These are phyloP conservation scores for Osmozyma mogii DNA, from an alignment of 805 yeast species.

Conservation along the genomic window DNA sequence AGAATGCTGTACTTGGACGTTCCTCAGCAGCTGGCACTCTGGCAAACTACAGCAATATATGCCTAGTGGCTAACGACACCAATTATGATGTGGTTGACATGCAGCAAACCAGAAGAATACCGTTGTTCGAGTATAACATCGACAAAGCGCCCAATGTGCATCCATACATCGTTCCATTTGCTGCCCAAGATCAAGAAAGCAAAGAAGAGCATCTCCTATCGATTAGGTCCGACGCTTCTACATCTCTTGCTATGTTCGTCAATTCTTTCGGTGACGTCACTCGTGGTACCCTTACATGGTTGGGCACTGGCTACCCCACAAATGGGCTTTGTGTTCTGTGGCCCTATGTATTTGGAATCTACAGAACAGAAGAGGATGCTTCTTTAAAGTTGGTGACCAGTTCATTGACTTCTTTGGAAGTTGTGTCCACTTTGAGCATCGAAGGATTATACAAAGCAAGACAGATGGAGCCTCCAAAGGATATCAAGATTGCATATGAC, in stretches of 20 bases:
- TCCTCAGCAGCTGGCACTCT: slow-evolving; percentile 20
- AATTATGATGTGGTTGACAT: slow-evolving; percentile 32
- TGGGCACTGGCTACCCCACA: slow-evolving; percentile 26
- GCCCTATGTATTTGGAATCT: slow-evolving; percentile 30
- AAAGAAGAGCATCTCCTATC: slow-evolving; percentile 27
- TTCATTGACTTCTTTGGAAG: slow-evolving; percentile 19
- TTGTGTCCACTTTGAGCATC: slow-evolving; percentile 5
- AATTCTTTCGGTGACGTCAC: slow-evolving; percentile 32
- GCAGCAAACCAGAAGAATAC: slow-evolving; percentile 23
- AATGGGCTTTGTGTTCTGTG: slow-evolving; percentile 25
- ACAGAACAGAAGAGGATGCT: slow-evolving; percentile 5
- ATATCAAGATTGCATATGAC: no score
- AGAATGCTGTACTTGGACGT: slow-evolving; percentile 19
- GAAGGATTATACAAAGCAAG: no score
- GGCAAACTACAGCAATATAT: slow-evolving; percentile 22
- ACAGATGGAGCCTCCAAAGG: no score
- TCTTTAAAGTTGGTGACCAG: slow-evolving; percentile 12
- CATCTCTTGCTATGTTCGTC: slow-evolving; percentile 35
- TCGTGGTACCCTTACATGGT: slow-evolving; percentile 35
- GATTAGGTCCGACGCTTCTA: slow-evolving; percentile 23
- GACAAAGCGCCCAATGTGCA: not conserved
- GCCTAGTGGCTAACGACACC: slow-evolving; percentile 23
- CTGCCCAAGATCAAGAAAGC: slow-evolving; percentile 1
- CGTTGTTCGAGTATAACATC: slow-evolving; percentile 25
- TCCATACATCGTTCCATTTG: slow-evolving; percentile 9